Evolutionary conservation across 192 early-diverging fungal species (phyloP), one percentile per base, ranked within the genome.

Genomic region (Coemansia sp.): DNA sequence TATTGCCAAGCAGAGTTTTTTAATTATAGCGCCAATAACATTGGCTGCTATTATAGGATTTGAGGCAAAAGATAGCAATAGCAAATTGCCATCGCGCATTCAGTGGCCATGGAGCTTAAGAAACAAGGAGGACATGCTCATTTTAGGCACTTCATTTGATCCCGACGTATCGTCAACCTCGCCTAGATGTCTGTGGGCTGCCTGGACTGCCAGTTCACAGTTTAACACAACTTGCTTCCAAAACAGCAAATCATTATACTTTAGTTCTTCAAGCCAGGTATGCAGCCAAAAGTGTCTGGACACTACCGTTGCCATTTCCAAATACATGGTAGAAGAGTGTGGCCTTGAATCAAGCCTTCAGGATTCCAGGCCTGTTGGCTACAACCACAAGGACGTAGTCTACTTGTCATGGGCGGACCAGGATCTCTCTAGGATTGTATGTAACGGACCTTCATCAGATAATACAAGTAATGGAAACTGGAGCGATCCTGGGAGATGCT

Each of bases 351-450:
- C n/a, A 8, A 63, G 38, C n/a, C 25, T 61, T 2, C 52, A 65
- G 23, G 22, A 52, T 16, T 49, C 49, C 22, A 58, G 68, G 24
- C 72, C 77, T 3, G 65, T 67, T 4, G 77, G 71, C 7, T 80
- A 80, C 48, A 80, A 62, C 19, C 77, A 80, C 55, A 80, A 70
- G 38, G 57, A 80, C 8, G 58, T 69, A 0, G 72, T 80, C 0
- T 80, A 80, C 53, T 24, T 80, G 9, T 73, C 77, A 44, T 80
- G 77, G 77, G 63, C 77, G 0, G 65, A 80, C 52, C 49, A 7
- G 25, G 47, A 64, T 10, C 19, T 80, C 48, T 56, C 77, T 0
- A 47, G 55, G 4, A 14, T 80, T 2, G 71, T 80, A 0, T 80
- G 77, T 49, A 74, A 68, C 32, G 77, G 77, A 0, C 67, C 75